These are phyloP conservation scores for Yamadazyma diospyri DNA, from an alignment of 1,139 yeast genomes.

Conservation along the genomic window DNA sequence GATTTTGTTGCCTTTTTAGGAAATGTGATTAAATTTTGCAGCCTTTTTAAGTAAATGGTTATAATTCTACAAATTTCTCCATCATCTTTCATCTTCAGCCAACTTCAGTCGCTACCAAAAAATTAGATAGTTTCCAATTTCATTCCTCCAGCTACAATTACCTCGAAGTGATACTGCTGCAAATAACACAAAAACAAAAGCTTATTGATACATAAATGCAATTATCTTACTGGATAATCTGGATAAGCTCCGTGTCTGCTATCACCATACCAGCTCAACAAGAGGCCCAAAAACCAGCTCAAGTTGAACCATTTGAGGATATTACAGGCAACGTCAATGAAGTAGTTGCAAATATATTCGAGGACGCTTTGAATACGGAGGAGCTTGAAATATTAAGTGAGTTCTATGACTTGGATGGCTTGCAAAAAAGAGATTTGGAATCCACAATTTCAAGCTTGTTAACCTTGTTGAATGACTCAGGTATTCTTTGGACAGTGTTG, in stretches of 20 bases:
- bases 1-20: conserved; percentile 13
- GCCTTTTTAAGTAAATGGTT: conserved; percentile 2
- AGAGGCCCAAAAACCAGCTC: too few relatives aligned
- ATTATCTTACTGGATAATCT: not conserved
- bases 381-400: conserved; percentile 13
- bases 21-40: conserved; percentile 4
- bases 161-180: too few relatives aligned
- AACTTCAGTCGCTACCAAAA: too few relatives aligned
- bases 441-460: conserved; percentile 23
- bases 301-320: too few relatives aligned
- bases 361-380: conserved; percentile 11
- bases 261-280: conserved; percentile 3
- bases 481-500: conserved; percentile 33
- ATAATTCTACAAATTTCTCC: too few relatives aligned
- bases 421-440: conserved; percentile 18
- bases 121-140: too few relatives aligned
- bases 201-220: too few relatives aligned
- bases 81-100: too few relatives aligned
- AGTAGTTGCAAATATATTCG: too few relatives aligned
- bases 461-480: conserved; percentile 31
- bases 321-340: too few relatives aligned
- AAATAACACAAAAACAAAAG: too few relatives aligned
- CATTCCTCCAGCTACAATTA: too few relatives aligned
- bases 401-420: conserved; percentile 9
- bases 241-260: conserved; percentile 2